A percentile compares a stretch with the other conserved stretches of the same genome.
phyloP scores from a whole-genome alignment of 148 eudicot genomes.

The Rhododendron molle region DNA sequence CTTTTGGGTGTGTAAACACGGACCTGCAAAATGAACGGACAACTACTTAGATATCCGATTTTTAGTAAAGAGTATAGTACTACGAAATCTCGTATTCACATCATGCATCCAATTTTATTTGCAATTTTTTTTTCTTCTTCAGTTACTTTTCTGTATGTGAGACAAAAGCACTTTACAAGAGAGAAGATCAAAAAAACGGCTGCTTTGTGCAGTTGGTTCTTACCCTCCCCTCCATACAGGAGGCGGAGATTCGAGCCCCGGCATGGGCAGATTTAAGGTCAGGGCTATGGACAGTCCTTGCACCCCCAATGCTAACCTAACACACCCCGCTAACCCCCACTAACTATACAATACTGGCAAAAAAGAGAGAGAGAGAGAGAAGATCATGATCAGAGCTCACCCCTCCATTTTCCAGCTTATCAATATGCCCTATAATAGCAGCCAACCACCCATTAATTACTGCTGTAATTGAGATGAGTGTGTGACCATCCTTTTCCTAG shows the following conservation, averaged over 20 bases:
- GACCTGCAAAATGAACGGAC: conserved; percentile 36
- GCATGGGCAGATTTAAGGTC: no score
- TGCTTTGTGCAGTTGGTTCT: no score
- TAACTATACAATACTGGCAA: no score
- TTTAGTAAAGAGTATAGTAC: not conserved
- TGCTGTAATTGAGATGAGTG: not conserved
- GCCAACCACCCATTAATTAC: not conserved
- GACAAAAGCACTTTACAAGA: not conserved
- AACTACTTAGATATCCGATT: not conserved
- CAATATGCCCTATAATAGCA: not conserved
- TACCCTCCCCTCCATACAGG: no score
- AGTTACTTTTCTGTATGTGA: not conserved
- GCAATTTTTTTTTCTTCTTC: not conserved
- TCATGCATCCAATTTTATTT: not conserved
- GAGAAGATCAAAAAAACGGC: not conserved
- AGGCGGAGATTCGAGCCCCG: no score
- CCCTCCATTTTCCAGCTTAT: not conserved
- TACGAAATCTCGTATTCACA: not conserved
- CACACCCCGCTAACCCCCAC: no score
- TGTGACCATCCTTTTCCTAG: not conserved
- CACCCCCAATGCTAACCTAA: no score
- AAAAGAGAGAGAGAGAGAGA: not conserved
- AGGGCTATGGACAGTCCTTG: no score
- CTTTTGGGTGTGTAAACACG: conserved; percentile 86
- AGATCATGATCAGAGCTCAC: not conserved